phyloP scores from a whole-genome alignment of 1,284 basidiomycete genomes.

The Ustilago bromivora region DNA sequence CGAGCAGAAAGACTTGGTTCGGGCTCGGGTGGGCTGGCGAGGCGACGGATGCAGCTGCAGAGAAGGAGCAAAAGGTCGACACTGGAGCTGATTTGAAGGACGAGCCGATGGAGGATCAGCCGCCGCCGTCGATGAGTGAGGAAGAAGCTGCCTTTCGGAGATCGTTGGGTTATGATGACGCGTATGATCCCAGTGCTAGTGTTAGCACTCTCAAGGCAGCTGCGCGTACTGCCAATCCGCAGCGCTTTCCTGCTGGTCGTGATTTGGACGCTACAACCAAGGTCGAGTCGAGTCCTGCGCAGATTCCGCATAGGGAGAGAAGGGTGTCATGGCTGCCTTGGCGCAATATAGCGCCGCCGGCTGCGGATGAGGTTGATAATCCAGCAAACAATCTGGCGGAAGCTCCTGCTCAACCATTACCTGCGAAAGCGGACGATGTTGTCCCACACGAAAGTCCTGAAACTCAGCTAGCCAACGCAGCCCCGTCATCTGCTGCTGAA shows the following conservation, averaged over 20 bases:
- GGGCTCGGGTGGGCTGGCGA: constrained; percentile 31
- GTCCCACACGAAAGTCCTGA: neutral
- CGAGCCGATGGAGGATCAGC: constrained; percentile 4
- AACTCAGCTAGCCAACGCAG: neutral
- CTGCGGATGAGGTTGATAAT: neutral
- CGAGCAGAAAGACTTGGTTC: constrained; percentile 46
- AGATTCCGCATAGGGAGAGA: constrained; percentile 17
- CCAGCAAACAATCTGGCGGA: neutral
- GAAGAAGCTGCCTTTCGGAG: constrained; percentile 51
- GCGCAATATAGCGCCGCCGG: constrained; percentile 24
- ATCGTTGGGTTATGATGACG: constrained; percentile 34
- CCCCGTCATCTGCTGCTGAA: neutral
- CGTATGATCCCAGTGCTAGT: constrained; percentile 5
- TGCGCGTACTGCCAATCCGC: neutral
- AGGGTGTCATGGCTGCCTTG: constrained; percentile 45
- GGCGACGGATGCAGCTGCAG: neutral
- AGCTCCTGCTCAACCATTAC: neutral
- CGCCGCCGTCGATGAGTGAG: constrained; percentile 52
- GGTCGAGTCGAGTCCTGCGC: constrained; percentile 7
- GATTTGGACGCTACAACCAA: constrained; percentile 33
- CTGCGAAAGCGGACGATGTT: neutral
- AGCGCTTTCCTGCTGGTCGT: constrained; percentile 10
- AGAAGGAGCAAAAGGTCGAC: neutral
- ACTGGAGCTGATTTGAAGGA: constrained; percentile 9
- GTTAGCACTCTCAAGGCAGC: neutral